These are phyloP conservation scores for Inosperma sp. DNA, from an alignment of 768 basidiomycete species.

Conservation along the genomic window DNA sequence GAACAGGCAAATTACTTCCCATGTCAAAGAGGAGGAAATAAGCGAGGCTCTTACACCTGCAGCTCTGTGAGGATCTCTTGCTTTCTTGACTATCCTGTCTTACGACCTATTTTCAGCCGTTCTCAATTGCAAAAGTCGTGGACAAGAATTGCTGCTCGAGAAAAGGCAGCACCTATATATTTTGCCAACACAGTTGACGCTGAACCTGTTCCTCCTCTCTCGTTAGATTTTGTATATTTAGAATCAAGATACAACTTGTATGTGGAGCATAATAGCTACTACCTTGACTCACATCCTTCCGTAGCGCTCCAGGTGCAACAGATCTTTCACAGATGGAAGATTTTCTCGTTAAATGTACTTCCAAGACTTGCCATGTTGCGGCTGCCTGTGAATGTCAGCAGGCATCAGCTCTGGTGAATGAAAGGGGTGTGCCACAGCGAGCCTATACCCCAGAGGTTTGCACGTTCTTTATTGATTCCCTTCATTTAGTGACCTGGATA, in stretches of 20 bases:
- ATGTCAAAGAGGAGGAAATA: too few relatives aligned
- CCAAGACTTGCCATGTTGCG: conserved; percentile 32
- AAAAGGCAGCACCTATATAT: conserved; percentile 30
- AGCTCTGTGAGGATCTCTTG: neutral
- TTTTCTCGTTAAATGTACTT: conserved; percentile 43
- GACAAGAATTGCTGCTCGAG: conserved; percentile 25
- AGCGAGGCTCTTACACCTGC: neutral
- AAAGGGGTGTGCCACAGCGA: conserved; percentile 24
- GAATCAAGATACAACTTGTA: conserved; percentile 50
- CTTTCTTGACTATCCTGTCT: neutral
- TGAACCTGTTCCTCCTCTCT: conserved; percentile 42
- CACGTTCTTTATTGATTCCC: neutral
- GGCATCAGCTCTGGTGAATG: conserved; percentile 36
- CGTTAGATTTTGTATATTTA: conserved; percentile 44
- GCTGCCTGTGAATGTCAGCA: conserved; percentile 46
- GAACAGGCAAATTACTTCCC: too few relatives aligned
- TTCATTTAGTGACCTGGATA: neutral
- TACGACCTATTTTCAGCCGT: conserved; percentile 17
- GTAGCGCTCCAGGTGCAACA: conserved; percentile 15
- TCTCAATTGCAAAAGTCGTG: conserved; percentile 30
- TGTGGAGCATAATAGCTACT: conserved; percentile 22
- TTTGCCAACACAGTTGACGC: conserved; percentile 40
- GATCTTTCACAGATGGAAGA: conserved; percentile 17
- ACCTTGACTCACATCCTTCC: conserved; percentile 11
- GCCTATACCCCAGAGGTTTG: conserved; percentile 43